Percentiles rank a stretch among this genome's conserved stretches.
These are phyloP conservation scores for Gamarada debralockiae DNA, from an alignment of 495 filamentous ascomycete species.

Conservation along the genomic window DNA sequence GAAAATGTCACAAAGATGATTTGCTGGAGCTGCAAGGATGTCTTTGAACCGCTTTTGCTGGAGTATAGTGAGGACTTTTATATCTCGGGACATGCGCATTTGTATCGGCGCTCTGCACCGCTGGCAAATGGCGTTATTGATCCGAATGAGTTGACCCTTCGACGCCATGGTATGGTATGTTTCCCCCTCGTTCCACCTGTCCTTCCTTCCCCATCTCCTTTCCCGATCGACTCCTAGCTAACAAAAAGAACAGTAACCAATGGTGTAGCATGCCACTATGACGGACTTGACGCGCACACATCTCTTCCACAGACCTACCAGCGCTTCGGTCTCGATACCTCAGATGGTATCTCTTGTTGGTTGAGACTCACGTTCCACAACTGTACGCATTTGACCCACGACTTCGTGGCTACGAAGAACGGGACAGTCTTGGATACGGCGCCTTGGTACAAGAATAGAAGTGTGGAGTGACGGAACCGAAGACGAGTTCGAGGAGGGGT, in stretches of 20 bases:
- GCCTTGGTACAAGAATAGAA: conserved; percentile 26
- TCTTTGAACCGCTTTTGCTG: conserved; percentile 42
- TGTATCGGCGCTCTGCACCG: conserved; percentile 19
- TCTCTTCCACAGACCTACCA: neutral
- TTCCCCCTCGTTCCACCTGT: too few species aligned
- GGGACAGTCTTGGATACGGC: conserved; percentile 28
- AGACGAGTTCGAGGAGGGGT: conserved; percentile 20
- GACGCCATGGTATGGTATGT: conserved; percentile 40
- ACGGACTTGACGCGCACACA: conserved; percentile 28
- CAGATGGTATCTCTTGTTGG: conserved; percentile 28
- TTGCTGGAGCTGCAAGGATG: conserved; percentile 38
- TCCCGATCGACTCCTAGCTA: too few species aligned
- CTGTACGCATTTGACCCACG: conserved; percentile 28
- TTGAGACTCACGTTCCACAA: conserved; percentile 29
- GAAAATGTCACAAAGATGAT: conserved; percentile 11
- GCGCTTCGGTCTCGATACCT: conserved; percentile 15
- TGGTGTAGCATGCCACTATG: conserved; percentile 43
- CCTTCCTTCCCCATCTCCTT: too few species aligned
- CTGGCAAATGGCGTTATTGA: conserved; percentile 29
- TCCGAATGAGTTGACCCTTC: conserved; percentile 27
- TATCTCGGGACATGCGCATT: conserved; percentile 37
- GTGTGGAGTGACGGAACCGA: conserved; percentile 21
- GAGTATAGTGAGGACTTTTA: conserved; percentile 46
- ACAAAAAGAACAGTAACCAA: conserved; percentile 26
- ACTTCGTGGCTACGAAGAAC: conserved; percentile 31